Evolutionary conservation across 1,284 basidiomycete genomes (phyloP).

Genomic region (Microbotryomycetes sp.): DNA sequence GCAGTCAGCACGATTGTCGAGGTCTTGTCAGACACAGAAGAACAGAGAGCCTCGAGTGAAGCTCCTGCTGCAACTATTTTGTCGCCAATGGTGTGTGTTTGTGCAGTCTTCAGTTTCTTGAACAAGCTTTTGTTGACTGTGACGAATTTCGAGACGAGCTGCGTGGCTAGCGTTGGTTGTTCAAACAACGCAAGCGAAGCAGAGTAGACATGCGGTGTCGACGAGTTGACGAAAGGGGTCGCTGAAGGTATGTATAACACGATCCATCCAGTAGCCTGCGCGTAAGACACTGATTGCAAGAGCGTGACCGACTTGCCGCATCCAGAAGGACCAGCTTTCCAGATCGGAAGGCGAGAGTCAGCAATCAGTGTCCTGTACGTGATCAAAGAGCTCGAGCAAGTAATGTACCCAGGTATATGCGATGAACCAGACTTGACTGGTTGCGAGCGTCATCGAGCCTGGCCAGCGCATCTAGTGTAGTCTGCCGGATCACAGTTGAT

Average conservation of each 20-base stretch:
- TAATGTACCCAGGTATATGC: no score
- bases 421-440: constrained; percentile 41
- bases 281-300: constrained; percentile 72
- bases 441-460: constrained; percentile 51
- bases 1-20: constrained; percentile 58
- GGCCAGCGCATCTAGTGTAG: constrained; percentile 54
- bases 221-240: constrained; percentile 69
- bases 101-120: constrained; percentile 32
- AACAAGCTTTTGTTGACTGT: constrained; percentile 43
- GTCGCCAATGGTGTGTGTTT: constrained; percentile 45
- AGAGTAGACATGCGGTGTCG: constrained; percentile 68
- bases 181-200: constrained; percentile 66
- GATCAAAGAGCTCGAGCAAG: no score
- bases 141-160: constrained; percentile 41
- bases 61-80: constrained; percentile 54
- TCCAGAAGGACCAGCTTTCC: constrained; percentile 72
- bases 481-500: constrained; percentile 58
- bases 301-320: constrained; percentile 78
- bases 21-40: constrained; percentile 52
- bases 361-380: no score
- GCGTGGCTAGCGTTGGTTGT: constrained; percentile 54
- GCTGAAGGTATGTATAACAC: constrained; percentile 82
- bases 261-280: constrained; percentile 64
- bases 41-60: constrained; percentile 52
- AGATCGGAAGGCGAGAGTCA: constrained; percentile 42